A percentile compares a stretch with the other conserved stretches of the same genome.
Evolutionary conservation across 2,329 filamentous ascomycete species (phyloP).

Genomic region (Phaeophleospora eucalypticola): DNA sequence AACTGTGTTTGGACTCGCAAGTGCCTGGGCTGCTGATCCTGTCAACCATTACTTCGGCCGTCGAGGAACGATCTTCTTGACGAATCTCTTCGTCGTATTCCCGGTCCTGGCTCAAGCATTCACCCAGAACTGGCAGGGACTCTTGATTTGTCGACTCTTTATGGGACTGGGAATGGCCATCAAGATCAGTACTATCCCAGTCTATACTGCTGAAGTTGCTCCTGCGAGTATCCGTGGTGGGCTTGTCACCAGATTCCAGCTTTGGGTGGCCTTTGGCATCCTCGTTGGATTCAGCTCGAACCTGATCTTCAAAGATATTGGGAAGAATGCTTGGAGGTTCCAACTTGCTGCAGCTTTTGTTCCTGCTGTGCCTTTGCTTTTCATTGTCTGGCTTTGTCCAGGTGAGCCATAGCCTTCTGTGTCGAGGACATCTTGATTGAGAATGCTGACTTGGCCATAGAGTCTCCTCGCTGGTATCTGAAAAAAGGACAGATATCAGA

Average conservation of each 20-base stretch:
- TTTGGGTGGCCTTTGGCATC: slow-evolving; percentile 54
- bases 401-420: too few relatives aligned
- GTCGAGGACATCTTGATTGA: too few relatives aligned
- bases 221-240: slow-evolving; percentile 44
- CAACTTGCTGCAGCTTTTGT: slow-evolving; percentile 63
- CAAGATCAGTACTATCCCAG: slow-evolving; percentile 43
- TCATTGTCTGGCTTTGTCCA: slow-evolving; percentile 43
- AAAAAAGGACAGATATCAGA: slow-evolving; percentile 20
- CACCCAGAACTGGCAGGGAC: slow-evolving; percentile 65
- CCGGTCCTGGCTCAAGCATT: slow-evolving; percentile 60
- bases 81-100: slow-evolving; percentile 49
- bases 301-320: slow-evolving; percentile 57
- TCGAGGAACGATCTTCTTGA: slow-evolving; percentile 36
- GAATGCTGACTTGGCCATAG: too few relatives aligned
- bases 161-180: slow-evolving; percentile 55
- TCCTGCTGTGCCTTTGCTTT: slow-evolving; percentile 34
- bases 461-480: slow-evolving; percentile 27
- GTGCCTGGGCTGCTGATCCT: slow-evolving; percentile 51
- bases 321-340: slow-evolving; percentile 59
- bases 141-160: slow-evolving; percentile 64
- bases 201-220: slow-evolving; percentile 41
- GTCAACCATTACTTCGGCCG: slow-evolving; percentile 31
- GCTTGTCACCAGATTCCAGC: slow-evolving; percentile 33
- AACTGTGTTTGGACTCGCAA: slow-evolving; percentile 45
- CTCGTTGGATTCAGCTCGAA: slow-evolving; percentile 65